Evolutionary conservation across 805 yeast species (phyloP), one percentile per base, ranked within the genome.

Genomic region (Candida argentea): DNA sequence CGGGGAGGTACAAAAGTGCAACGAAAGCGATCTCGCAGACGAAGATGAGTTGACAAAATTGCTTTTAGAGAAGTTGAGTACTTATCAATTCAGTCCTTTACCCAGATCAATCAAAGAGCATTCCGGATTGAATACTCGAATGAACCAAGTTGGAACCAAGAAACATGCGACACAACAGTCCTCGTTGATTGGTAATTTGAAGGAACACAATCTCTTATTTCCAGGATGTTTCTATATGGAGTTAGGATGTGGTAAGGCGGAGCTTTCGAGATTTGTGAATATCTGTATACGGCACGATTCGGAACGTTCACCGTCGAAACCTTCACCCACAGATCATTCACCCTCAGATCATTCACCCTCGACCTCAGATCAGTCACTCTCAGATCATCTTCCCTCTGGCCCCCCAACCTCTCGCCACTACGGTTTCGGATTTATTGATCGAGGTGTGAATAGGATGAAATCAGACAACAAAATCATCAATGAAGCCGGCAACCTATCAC

Each of bases 181-280:
- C 0, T 79, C 93, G 2, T 48, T 86, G 33, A 78, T 82, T 10
- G 85, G 82, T 2, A 80, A 80, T 36, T 49, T 86, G 42, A 58
- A 65, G 14, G 46, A 52, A 4, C 37, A 50, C 10, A 46, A 46
- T 0, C 44, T 77, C 5, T 52, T 78, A 21, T 48, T 51, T 1
- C 22, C 47, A 2, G 31, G 48, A 12, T 34, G 36, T 20, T 53
- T 61, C 28, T 71, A 73, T 44, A 47, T 80, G 16, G 96, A 86
- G 51, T 85, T 84, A 59, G 96, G 96, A 1, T 82, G 94, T 49
- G 96, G 96, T 0, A 70, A 87, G 37, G 94, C 83, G 2, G 95
- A 87, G 46, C 62, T 86, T 14, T 68, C 86, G 1, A 53, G 94
- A 33, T 80, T 73, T 41, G 55, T 82, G 8, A 63, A 60, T 45